Percentiles rank a stretch among this genome's conserved stretches.
These are phyloP conservation scores for Zygotorulaspora chibaensis DNA, from an alignment of 805 yeast species.

Conservation along the genomic window DNA sequence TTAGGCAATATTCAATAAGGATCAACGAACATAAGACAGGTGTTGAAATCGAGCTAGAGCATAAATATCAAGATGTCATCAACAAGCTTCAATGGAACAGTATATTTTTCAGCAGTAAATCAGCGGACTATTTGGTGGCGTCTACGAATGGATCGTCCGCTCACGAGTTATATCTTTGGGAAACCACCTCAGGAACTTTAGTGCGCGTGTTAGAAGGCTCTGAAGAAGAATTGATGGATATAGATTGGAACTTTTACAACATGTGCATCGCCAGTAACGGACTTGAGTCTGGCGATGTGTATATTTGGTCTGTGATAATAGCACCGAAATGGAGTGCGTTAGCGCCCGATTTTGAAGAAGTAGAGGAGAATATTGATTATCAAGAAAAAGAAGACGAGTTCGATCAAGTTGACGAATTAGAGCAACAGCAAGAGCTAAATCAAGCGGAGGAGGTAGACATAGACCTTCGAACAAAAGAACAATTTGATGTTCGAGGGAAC, in stretches of 20 bases:
- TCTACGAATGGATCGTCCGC: slow-evolving; percentile 77
- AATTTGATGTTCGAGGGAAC: slow-evolving; percentile 69
- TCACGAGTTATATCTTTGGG: slow-evolving; percentile 91
- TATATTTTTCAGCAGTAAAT: slow-evolving; percentile 64
- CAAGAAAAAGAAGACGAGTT: slow-evolving; percentile 89
- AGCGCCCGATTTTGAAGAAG: slow-evolving; percentile 94
- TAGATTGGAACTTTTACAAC: slow-evolving; percentile 76
- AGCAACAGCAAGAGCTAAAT: slow-evolving; percentile 55
- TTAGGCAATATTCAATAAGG: slow-evolving; percentile 46
- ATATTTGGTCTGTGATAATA: slow-evolving; percentile 73
- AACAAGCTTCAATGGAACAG: slow-evolving; percentile 87
- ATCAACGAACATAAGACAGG: slow-evolving; percentile 10
- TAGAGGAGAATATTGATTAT: slow-evolving; percentile 86
- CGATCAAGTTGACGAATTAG: slow-evolving; percentile 67
- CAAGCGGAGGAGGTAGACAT: slow-evolving; percentile 58
- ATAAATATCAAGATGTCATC: slow-evolving; percentile 85
- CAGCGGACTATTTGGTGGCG: slow-evolving; percentile 81
- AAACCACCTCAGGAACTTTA: slow-evolving; percentile 79
- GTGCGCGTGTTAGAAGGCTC: slow-evolving; percentile 89
- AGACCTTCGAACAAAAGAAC: slow-evolving; percentile 64
- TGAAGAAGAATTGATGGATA: slow-evolving; percentile 74
- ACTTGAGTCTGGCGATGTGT: slow-evolving; percentile 75
- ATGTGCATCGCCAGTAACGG: slow-evolving; percentile 82
- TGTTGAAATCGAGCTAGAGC: slow-evolving; percentile 62
- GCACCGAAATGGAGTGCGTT: slow-evolving; percentile 96